A percentile compares a stretch with the other conserved stretches of the same genome.
Conservation (phyloP, 768 basidiomycete species). For the Pleurotus tuoliensis region DNA sequence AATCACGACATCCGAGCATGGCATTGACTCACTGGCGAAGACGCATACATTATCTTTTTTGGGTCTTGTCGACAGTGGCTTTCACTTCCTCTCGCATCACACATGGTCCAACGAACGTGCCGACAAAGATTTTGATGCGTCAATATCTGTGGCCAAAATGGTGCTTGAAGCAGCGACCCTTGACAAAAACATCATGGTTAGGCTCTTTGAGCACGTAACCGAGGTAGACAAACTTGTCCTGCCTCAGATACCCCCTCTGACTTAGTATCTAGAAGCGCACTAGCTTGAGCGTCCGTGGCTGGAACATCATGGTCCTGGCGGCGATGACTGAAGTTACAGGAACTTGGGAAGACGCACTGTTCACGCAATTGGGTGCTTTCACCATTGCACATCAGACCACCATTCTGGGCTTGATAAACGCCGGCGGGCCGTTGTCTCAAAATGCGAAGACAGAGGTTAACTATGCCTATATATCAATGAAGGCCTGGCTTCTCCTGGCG, state of each 20-base stretch:
- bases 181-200: constrained; percentile 39
- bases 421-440: constrained; percentile 33
- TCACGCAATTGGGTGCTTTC: constrained; percentile 49
- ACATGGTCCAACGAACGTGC: constrained; percentile 40
- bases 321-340: constrained; percentile 40
- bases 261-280: constrained; percentile 26
- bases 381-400: constrained; percentile 40
- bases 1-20: constrained; percentile 25
- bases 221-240: constrained; percentile 25
- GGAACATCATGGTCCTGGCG: constrained; percentile 61
- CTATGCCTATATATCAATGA: constrained; percentile 64
- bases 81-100: constrained; percentile 51
- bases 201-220: constrained; percentile 27
- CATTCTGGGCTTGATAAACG: constrained; percentile 37
- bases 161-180: constrained; percentile 43
- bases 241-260: neutral
- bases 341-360: constrained; percentile 37
- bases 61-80: constrained; percentile 45
- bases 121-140: constrained; percentile 50
- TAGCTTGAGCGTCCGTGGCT: constrained; percentile 46
- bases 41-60: constrained; percentile 30
- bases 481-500: constrained; percentile 66
- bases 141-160: constrained; percentile 48
- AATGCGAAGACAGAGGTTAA: constrained; percentile 57
- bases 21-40: constrained; percentile 23